Evolutionary conservation across 148 eudicot species (phyloP), one percentile per base, ranked within the genome.

Genomic region (Simmondsia chinensis): DNA sequence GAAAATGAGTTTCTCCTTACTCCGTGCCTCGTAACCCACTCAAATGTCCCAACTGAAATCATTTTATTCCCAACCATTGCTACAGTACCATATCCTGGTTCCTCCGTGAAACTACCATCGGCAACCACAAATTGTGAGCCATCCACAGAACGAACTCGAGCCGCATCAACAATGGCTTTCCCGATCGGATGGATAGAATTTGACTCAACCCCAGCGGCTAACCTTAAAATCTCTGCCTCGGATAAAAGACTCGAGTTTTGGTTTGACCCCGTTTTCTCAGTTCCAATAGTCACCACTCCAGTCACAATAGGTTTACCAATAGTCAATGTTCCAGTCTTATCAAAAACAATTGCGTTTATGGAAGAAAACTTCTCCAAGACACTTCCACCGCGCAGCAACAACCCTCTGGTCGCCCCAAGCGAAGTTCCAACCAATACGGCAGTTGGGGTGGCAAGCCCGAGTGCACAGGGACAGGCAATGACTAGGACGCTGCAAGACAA

Each of bases 391-490:
- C 99, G 96, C 68, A 93, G 62, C 21, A 93, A 89, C 61, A 93
- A 72, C 7, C 99, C 99, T 49, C 61, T 86, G 35, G 72, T 93
- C 28, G 99, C 99, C 57, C 99, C 99, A 25, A 93, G 73, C 28
- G 99, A 93, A 54, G 96, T 93, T 63, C 99, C 99, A 59, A 93
- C 99, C 69, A 93, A 76, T 39, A 93, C 96, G 34, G 99, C 99
- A 59, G 99, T 86, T 42, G 99, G 99, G 39, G 99, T 93, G 45
- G 99, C 99, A 46, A 93, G 78, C 41, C 99, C 99, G 43, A 93
- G 86, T 42, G 99, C 99, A 71, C 99, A 93, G 1, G 99, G 99
- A 69, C 99, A 93, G 38, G 99, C 96, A 33, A 93, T 76, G 56
- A 93, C 99, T 78, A 93, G 66, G 43, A 93, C 96, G 60, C 91